Percentiles rank a stretch among this genome's conserved stretches.
These are phyloP conservation scores for Daldinia vernicosa DNA, from an alignment of 495 filamentous ascomycete species.

Conservation along the genomic window DNA sequence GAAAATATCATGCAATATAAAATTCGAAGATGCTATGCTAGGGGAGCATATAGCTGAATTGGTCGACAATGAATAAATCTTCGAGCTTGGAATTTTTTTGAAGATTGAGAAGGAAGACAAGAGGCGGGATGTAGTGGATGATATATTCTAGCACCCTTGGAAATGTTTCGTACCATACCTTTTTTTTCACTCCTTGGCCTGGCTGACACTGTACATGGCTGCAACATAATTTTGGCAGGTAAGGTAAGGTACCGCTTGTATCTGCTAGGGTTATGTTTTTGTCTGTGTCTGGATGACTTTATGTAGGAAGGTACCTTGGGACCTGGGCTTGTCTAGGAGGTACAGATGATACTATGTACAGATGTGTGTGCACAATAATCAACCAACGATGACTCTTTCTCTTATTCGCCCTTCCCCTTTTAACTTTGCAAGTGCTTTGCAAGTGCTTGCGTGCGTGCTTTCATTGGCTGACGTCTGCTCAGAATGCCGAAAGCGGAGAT, in stretches of 20 bases:
- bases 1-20: conserved; percentile 9
- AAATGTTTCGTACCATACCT: conserved; percentile 32
- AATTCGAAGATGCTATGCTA: neutral
- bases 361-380: conserved; percentile 15
- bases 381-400: conserved; percentile 43
- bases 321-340: neutral
- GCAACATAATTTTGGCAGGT: conserved; percentile 34
- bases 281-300: neutral
- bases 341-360: conserved; percentile 3
- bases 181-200: conserved; percentile 30
- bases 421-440: conserved; percentile 34
- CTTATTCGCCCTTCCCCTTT: conserved; percentile 30
- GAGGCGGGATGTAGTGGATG: conserved; percentile 40
- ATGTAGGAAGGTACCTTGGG: conserved; percentile 7
- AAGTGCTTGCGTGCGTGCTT: conserved; percentile 40
- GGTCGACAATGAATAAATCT: conserved; percentile 20
- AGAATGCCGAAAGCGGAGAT: conserved; percentile 44
- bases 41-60: neutral
- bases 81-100: conserved; percentile 29
- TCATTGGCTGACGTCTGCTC: conserved; percentile 33
- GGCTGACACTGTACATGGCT: conserved; percentile 31
- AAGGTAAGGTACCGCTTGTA: conserved; percentile 14
- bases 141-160: conserved; percentile 40
- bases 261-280: conserved; percentile 12
- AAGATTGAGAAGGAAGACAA: conserved; percentile 24